Conservation (phyloP, 1,284 basidiomycete genomes). For the Melampsora medusae region DNA sequence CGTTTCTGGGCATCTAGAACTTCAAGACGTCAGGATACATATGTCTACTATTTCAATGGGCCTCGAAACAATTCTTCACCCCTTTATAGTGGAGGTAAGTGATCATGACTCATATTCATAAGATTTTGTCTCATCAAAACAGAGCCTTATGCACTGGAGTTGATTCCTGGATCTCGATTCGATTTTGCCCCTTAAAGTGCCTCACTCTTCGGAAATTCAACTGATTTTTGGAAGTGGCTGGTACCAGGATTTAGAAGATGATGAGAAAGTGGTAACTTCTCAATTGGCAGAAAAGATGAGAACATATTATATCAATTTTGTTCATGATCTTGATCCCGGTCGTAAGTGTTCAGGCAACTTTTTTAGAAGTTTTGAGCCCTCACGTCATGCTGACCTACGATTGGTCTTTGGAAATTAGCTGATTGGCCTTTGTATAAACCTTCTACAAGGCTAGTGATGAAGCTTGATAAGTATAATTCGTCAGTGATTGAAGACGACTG, state of each 20-base stretch:
- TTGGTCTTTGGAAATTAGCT: neutral
- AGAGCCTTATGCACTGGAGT: neutral
- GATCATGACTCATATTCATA: neutral
- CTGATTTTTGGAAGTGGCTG: conserved; percentile 29
- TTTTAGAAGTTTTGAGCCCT: neutral
- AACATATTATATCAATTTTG: conserved; percentile 36
- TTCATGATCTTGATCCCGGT: conserved; percentile 37
- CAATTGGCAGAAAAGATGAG: conserved; percentile 25
- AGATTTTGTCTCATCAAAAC: no score
- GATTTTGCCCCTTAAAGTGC: conserved; percentile 11
- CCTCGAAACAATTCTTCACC: conserved; percentile 16
- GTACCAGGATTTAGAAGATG: neutral
- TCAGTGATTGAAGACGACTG: conserved; percentile 34
- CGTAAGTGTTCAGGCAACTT: conserved; percentile 6
- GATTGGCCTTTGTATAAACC: conserved; percentile 37
- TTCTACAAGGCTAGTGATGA: conserved; percentile 9
- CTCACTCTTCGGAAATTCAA: conserved; percentile 32
- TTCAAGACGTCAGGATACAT: conserved; percentile 12
- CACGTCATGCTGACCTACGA: neutral
- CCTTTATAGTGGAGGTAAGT: conserved; percentile 22
- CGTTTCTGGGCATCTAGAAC: conserved; percentile 24
- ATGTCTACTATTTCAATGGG: conserved; percentile 39
- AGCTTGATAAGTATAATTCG: conserved; percentile 34
- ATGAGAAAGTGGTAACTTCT: conserved; percentile 6
- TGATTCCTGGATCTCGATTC: neutral